Conservation (phyloP, 148 eudicot genomes). For the Chenopodium formosanum region DNA sequence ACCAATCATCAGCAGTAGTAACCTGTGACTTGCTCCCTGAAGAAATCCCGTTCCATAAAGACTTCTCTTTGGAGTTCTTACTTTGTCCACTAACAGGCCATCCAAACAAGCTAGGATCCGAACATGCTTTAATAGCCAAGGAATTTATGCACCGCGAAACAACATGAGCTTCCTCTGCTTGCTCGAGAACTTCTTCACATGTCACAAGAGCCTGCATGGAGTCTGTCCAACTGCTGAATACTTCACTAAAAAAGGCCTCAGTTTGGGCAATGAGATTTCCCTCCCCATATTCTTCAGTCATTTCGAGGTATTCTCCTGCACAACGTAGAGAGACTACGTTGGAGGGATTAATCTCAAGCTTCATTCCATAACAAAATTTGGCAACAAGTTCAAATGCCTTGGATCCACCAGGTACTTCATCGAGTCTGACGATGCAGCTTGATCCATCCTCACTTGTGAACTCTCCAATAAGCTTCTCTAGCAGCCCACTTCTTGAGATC, state of each 20-base stretch:
- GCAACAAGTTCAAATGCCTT: conserved; percentile 63
- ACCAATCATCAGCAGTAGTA: conserved; percentile 55
- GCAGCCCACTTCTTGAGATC: conserved; percentile 60
- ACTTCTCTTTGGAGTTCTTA: conserved; percentile 22
- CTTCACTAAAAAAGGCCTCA: conserved; percentile 53
- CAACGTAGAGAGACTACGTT: conserved; percentile 63
- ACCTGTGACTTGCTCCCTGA: conserved; percentile 26
- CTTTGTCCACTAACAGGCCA: conserved; percentile 39
- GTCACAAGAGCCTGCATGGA: conserved; percentile 58
- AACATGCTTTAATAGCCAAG: conserved; percentile 59
- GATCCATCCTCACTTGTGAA: conserved; percentile 40
- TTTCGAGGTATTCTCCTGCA: conserved; percentile 66
- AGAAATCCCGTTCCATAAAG: conserved; percentile 57
- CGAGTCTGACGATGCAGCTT: conserved; percentile 37
- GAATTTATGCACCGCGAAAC: conserved; percentile 62
- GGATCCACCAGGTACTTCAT: conserved; percentile 65
- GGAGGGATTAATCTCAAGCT: conserved; percentile 54
- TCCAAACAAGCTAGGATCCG: conserved; percentile 40
- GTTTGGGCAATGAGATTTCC: conserved; percentile 61
- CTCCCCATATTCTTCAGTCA: conserved; percentile 71
- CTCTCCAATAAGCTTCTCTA: conserved; percentile 59
- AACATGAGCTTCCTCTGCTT: conserved; percentile 59
- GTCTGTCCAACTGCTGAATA: conserved; percentile 62
- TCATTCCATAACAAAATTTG: conserved; percentile 66
- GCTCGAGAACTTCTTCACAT: conserved; percentile 50